These are phyloP conservation scores for Claviceps sp. DNA, from an alignment of 2,329 filamentous ascomycete genomes.

Conservation along the genomic window DNA sequence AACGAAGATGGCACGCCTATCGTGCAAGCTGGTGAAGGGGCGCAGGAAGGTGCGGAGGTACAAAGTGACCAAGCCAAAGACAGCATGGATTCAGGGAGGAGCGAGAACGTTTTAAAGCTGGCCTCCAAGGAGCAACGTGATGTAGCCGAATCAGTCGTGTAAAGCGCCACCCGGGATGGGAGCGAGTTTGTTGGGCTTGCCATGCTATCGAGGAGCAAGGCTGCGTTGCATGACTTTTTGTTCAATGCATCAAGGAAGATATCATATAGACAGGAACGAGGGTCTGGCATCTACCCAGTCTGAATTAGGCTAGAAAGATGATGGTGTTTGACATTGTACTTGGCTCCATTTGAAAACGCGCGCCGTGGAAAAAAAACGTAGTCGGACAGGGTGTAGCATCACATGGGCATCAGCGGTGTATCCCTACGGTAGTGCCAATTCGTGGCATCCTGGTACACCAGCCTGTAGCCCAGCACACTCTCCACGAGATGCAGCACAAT, in stretches of 20 bases:
- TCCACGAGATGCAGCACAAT: conserved; percentile 32
- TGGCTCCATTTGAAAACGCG: too few species aligned
- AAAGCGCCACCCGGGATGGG: background rate
- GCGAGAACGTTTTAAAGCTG: background rate
- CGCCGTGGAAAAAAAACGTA: too few species aligned
- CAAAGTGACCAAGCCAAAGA: background rate
- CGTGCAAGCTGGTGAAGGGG: background rate
- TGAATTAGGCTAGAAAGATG: too few species aligned
- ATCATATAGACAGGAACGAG: background rate
- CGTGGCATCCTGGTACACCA: conserved; percentile 10
- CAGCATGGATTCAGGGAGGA: background rate
- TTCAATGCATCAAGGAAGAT: background rate
- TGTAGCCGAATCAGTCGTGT: background rate
- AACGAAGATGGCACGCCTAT: conserved; percentile 15
- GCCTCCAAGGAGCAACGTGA: background rate
- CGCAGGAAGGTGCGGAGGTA: background rate
- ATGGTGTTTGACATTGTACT: too few species aligned
- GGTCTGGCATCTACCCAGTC: background rate
- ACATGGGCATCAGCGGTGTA: background rate
- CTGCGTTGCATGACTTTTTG: background rate
- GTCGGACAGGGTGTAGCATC: background rate
- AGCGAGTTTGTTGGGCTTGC: background rate
- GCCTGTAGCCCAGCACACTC: conserved; percentile 30
- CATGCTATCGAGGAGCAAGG: background rate
- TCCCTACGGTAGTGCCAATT: conserved; percentile 16